phyloP scores from a whole-genome alignment of 2,329 filamentous ascomycete genomes.

The Biscogniauxia mediterranea region DNA sequence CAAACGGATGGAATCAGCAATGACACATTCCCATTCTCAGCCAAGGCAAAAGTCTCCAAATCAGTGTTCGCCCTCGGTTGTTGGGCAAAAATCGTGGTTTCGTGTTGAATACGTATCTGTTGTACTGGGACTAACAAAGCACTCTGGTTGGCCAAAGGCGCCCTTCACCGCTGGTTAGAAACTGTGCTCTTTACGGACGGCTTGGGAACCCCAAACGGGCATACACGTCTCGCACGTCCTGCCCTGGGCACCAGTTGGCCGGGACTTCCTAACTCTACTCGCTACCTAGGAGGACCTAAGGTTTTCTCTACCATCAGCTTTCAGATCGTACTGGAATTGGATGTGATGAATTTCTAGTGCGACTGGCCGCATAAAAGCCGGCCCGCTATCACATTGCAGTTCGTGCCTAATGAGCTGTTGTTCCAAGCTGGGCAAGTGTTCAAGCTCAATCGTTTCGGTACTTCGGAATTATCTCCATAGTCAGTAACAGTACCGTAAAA shows the following conservation, averaged over 20 bases:
- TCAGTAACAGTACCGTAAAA: conserved; percentile 8
- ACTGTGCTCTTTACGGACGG: conserved; percentile 18
- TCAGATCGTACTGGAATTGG: conserved; percentile 28
- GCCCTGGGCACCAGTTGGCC: conserved; percentile 13
- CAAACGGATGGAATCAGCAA: conserved; percentile 13
- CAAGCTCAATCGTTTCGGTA: conserved; percentile 15
- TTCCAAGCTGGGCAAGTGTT: conserved; percentile 23
- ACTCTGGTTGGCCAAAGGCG: conserved; percentile 16
- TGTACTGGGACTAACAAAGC: conserved; percentile 15
- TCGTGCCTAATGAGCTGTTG: conserved; percentile 28
- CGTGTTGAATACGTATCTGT: conserved; percentile 18
- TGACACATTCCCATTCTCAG: conserved; percentile 15
- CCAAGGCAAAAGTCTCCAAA: conserved; percentile 14
- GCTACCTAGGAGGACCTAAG: not conserved
- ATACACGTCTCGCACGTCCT: conserved; percentile 22
- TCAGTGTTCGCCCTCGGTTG: conserved; percentile 17
- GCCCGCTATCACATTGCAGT: conserved; percentile 31
- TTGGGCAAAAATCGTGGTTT: conserved; percentile 22
- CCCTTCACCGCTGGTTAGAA: conserved; percentile 29
- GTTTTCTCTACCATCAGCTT: conserved; percentile 17
- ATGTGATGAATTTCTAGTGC: conserved; percentile 29
- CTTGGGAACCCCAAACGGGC: conserved; percentile 22
- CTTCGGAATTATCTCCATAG: conserved; percentile 20
- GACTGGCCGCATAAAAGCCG: conserved; percentile 32
- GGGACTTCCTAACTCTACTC: conserved; percentile 1